Evolutionary conservation across 2,329 filamentous ascomycete species (phyloP).

Genomic region (Trichophyton simii): DNA sequence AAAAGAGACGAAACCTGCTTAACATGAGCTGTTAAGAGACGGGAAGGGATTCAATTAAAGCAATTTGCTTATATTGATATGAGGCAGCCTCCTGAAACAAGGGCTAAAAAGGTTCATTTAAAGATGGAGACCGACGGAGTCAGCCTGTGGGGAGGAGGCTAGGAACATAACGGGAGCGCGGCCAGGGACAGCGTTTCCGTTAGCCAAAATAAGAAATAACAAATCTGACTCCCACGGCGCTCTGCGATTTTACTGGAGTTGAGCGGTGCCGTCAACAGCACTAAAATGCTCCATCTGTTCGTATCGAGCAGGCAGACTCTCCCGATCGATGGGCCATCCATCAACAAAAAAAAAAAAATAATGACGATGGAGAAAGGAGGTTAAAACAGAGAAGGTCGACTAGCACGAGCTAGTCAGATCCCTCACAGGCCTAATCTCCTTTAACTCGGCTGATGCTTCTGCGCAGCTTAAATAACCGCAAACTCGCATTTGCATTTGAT

Average conservation of each 20-base stretch:
- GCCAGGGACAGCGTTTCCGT: not conserved
- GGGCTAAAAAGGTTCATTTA: conserved; percentile 1
- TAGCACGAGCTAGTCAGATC: no score
- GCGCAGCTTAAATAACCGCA: not conserved
- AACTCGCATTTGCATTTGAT: not conserved
- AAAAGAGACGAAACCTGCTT: not conserved
- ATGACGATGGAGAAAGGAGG: not conserved
- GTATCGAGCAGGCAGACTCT: not conserved
- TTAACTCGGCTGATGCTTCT: no score
- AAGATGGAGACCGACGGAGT: not conserved
- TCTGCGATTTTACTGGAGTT: not conserved
- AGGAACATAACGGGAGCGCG: conserved; percentile 1
- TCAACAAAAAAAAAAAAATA: no score
- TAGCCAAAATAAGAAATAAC: not conserved
- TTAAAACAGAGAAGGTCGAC: not conserved
- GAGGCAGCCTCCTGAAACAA: not conserved
- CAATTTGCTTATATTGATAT: conserved; percentile 2
- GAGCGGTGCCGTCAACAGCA: not conserved
- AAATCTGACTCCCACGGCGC: not conserved
- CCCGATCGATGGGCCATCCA: not conserved
- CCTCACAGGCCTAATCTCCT: no score
- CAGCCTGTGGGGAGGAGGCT: not conserved
- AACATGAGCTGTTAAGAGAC: not conserved
- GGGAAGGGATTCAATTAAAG: not conserved
- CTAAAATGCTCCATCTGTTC: not conserved